phyloP scores from a whole-genome alignment of 352 stramenopile species.

The Aphanomyces cochlioides region DNA sequence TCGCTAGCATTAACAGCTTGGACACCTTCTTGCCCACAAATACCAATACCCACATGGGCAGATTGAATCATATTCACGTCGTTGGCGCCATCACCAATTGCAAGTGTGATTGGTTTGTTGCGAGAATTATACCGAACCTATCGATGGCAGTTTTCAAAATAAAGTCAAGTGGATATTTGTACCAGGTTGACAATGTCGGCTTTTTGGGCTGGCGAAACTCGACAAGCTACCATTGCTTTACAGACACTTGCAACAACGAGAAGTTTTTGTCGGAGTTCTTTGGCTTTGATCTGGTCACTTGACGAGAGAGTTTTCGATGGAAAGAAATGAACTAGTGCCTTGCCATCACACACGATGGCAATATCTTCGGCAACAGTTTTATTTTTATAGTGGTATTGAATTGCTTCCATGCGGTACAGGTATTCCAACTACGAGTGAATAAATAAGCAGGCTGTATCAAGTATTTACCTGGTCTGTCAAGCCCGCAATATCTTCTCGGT shows the following conservation, averaged over 20 bases:
- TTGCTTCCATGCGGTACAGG: conserved; percentile 45
- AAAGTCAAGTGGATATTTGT: not conserved
- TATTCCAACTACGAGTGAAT: conserved; percentile 44
- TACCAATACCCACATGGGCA: conserved; percentile 88
- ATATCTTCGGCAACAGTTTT: conserved; percentile 49
- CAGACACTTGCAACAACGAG: conserved; percentile 58
- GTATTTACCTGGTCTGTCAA: not conserved
- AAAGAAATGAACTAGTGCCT: conserved; percentile 69
- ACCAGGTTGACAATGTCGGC: conserved; percentile 56
- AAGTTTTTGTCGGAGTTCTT: conserved; percentile 52
- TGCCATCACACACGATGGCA: conserved; percentile 64
- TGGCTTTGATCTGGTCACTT: conserved; percentile 39
- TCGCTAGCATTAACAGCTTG: conserved; percentile 92
- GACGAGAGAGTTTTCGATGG: conserved; percentile 42
- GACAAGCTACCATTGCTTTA: conserved; percentile 63
- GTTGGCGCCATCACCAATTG: conserved; percentile 93
- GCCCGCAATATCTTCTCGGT: not conserved
- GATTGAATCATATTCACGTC: conserved; percentile 95
- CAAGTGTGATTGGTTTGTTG: conserved; percentile 48
- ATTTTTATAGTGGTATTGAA: conserved; percentile 49
- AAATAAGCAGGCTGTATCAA: conserved; percentile 2
- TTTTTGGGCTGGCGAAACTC: conserved; percentile 82
- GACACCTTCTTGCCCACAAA: conserved; percentile 89
- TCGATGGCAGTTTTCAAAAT: not conserved
- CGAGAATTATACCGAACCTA: conserved; percentile 20